A percentile compares a stretch with the other conserved stretches of the same genome.
These are phyloP conservation scores for Citrus maxima DNA, from an alignment of 345 rosid species.

Conservation along the genomic window DNA sequence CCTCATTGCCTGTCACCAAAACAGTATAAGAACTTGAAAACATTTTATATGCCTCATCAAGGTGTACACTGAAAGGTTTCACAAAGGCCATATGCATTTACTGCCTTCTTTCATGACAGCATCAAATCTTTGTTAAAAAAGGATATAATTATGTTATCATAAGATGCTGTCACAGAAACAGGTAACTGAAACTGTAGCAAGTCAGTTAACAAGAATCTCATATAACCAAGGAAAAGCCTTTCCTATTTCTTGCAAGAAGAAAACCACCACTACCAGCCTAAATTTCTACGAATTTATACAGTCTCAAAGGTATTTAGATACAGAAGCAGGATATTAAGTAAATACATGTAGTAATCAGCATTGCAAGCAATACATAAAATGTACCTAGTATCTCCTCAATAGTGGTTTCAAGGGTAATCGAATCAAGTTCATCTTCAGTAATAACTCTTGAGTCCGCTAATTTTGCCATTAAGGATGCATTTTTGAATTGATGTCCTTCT, in stretches of 20 bases:
- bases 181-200: background rate
- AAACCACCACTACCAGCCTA: background rate
- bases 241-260: background rate
- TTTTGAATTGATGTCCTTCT: constrained; percentile 75
- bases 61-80: background rate
- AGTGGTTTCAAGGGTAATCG: constrained; percentile 57
- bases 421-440: constrained; percentile 89
- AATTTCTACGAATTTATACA: background rate
- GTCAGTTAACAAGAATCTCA: background rate
- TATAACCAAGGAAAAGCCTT: background rate
- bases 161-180: background rate
- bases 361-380: background rate
- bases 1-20: constrained; percentile 49
- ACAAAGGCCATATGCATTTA: background rate
- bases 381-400: constrained; percentile 75
- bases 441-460: constrained; percentile 67
- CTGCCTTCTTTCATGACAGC: background rate
- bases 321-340: background rate
- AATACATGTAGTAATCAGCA: background rate
- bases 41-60: background rate
- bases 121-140: background rate
- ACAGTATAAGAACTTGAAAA: background rate
- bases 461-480: constrained; percentile 80
- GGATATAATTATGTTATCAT: background rate
- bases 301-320: background rate